Evolutionary conservation across 768 basidiomycete species (phyloP), one percentile per base, ranked within the genome.

Genomic region (Psilocybe subaeruginosa): DNA sequence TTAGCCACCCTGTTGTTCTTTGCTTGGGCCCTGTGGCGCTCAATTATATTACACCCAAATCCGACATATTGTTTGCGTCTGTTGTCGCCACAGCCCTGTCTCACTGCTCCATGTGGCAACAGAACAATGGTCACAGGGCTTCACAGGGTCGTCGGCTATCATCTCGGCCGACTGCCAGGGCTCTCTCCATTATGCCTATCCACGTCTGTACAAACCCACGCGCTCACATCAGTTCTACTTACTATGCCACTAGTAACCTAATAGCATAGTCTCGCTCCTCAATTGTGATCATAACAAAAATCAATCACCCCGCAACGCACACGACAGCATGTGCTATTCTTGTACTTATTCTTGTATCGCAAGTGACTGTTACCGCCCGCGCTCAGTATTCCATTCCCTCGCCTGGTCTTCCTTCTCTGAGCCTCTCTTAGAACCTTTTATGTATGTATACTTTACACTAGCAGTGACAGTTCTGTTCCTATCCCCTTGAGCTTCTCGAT

Each of bases 21-120:
- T 64, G 60, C 55, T 64, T 64, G 63, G 48, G 17, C 23, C 63
- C 35, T 47, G 62, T 63, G 59, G 65, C 65, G 64, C 59, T 56
- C 60, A 56, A 61, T 63, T 63, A 43, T 41, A 29, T 53, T 53
- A n/a, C 27, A 29, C 52, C 55, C 49, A 48, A 9, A 50, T 61
- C 37, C 12, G 49, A 43, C 14, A n/a, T 43, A 43, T 27, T 11
- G 8, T 43, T 43, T 43, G 41, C n/a, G 41, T 12, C 5, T 43
- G 6, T 43, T 43, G 14, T 12, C 14, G 16, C 41, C 53, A 54
- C 59, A 27, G 59, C 33, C 53, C 53, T 48, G 29, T 46, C 46
- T 61, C 54, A 41, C 52, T 30, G 35, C 37, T 19, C 52, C 50
- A 54, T 60, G 59, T 60, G 52, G 33, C 43, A 9, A 17, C 35